Conservation (phyloP, 768 basidiomycete species). For the Clitopilus hobsonii region DNA sequence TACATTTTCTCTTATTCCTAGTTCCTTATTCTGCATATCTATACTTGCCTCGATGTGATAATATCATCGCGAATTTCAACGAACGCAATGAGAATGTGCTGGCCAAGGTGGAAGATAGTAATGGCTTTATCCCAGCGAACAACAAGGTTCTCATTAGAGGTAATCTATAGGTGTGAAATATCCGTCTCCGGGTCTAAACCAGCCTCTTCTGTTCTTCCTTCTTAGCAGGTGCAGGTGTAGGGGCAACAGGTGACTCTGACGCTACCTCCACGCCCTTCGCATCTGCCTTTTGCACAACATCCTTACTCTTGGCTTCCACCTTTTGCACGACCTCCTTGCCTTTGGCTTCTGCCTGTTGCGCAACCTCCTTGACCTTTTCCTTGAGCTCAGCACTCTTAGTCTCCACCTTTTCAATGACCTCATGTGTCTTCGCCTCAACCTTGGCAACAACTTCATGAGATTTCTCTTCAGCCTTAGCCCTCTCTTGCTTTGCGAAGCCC, state of each 20-base stretch:
- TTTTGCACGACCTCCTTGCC: constrained; percentile 20
- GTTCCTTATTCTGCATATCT: not conserved
- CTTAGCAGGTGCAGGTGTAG: not conserved
- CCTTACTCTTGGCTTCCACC: constrained; percentile 18
- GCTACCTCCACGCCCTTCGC: constrained; percentile 6
- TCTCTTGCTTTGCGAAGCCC: constrained; percentile 30
- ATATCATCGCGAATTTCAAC: too few species aligned
- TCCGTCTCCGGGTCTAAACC: not conserved
- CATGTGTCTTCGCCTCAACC: constrained; percentile 19
- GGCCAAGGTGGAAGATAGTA: not conserved
- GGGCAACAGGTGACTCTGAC: not conserved
- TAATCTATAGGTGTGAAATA: not conserved
- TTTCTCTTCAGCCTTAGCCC: not conserved
- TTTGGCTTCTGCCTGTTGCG: constrained; percentile 15
- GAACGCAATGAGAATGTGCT: not conserved
- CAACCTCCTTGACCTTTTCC: constrained; percentile 10
- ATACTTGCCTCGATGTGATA: too few species aligned
- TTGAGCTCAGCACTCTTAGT: constrained; percentile 19
- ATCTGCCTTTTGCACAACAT: too few species aligned
- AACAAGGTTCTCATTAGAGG: not conserved
- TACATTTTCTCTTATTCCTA: not conserved
- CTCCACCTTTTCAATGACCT: constrained; percentile 21
- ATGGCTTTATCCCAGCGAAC: not conserved
- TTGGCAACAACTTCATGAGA: constrained; percentile 6
- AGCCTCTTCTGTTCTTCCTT: not conserved